Percentiles rank a stretch among this genome's conserved stretches.
phyloP scores from a whole-genome alignment of 805 yeast species.

The Candida qinlingensis region DNA sequence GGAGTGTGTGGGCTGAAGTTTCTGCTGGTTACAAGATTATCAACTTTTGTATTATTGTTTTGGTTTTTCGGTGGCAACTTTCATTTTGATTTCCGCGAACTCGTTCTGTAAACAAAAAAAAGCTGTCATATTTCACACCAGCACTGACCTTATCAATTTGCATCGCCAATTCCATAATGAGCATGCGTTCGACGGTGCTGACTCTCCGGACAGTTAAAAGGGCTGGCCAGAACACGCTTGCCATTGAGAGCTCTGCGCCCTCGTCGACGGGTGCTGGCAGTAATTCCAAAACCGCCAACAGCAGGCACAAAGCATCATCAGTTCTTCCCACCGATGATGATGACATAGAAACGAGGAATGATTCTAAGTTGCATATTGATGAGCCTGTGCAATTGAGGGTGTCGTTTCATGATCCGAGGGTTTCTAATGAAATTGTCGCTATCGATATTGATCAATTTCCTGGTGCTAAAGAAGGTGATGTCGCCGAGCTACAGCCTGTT shows the following conservation, averaged over 20 bases:
- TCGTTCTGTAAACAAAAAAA: too few relatives aligned
- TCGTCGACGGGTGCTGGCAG: neutral
- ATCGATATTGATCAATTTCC: slow-evolving; percentile 57
- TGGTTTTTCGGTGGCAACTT: neutral
- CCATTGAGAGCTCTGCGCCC: slow-evolving; percentile 19
- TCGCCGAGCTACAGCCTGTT: slow-evolving; percentile 59
- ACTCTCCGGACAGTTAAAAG: slow-evolving; percentile 24
- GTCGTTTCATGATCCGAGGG: slow-evolving; percentile 60
- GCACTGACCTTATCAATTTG: too few relatives aligned
- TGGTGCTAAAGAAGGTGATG: slow-evolving; percentile 65
- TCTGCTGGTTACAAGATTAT: slow-evolving; percentile 27
- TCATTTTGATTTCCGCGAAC: neutral
- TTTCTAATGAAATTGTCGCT: slow-evolving; percentile 52
- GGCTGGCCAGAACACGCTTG: slow-evolving; percentile 17
- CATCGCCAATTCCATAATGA: slow-evolving; percentile 1
- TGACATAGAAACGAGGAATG: too few relatives aligned
- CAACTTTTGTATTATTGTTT: neutral
- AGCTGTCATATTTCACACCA: too few relatives aligned
- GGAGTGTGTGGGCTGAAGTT: slow-evolving; percentile 13
- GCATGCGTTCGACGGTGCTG: slow-evolving; percentile 25
- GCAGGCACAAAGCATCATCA: neutral
- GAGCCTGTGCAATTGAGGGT: slow-evolving; percentile 18
- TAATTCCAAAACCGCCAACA: too few relatives aligned
- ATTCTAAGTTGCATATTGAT: slow-evolving; percentile 5
- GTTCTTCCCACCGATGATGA: too few relatives aligned